Base-by-base conservation (phyloP, 2,329 filamentous ascomycete species). In the Thelonectria discophora region DNA sequence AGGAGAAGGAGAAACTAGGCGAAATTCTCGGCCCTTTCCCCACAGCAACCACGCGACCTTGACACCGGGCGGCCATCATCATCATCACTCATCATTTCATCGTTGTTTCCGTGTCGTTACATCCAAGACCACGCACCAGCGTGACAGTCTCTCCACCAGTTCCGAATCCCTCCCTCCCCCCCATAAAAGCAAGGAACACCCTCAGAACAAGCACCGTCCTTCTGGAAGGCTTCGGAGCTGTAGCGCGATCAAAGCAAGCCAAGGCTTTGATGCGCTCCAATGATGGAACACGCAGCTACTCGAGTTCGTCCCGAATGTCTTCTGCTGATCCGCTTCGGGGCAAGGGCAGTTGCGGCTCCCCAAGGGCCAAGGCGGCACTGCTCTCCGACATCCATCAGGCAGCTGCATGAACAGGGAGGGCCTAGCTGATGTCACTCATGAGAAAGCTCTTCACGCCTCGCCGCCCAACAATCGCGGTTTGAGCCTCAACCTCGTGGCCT, bases 11-110 rank as follows among this genome's bases (percentile, higher is more conserved):
- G 46, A 47, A 39, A 40, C 65, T 65, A 64, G 63, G 66, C 63
- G 40, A 39, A 20, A 58, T 20, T 67, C 66, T 71, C 60, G 65
- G 69, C 20, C 63, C 67, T 69, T 71, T 71, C 69, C 68, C 69
- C 67, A 64, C 65, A 64, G 49, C 57, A 56, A 62, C 58, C 63
- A 63, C 15, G 51, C 54, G 63, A 69, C 47, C 15, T 45, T 63
- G 66, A 66, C 58, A 60, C 64, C 55, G 45, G 34, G 51, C 10
- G 4, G 10, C 42, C 39, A n/a, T 17, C 27, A 13, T 9, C n/a
- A 15, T 30, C 39, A n/a, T 17, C 6, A 42, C 11, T 5, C 7
- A n/a, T 42, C 8, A 4, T 5, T 9, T n/a, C 39, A 42, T 17
- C 18, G 39, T 7, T 9, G 39, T 5, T 5, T 47, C 9, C 20